Conservation (phyloP, 176 grass and related monocot species). For the bread wheat (Triticum aestivum) region IWGSC_CS_RefSeq_v2.1 NC_057806.1:335202265-335202764, state of each 20-base stretch:
- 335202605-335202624: neutral
- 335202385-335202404: conserved; percentile 91
- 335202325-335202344: conserved; percentile 93
- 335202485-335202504: neutral
- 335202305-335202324: conserved; percentile 76
- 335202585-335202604: too few relatives aligned
- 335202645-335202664: too few relatives aligned
- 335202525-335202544: neutral
- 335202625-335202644: neutral
- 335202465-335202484: conserved; percentile 37
- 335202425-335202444: conserved; percentile 84
- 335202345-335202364: conserved; percentile 98
- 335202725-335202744: neutral
- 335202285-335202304: conserved; percentile 91
- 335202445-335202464: conserved; percentile 60
- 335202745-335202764: neutral
- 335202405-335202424: conserved; percentile 83
- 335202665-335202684: too few relatives aligned
- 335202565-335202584: neutral
- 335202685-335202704: neutral
- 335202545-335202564: neutral
- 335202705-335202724: too few relatives aligned
- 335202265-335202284: conserved; percentile 82
- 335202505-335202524: neutral
- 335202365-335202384: conserved; percentile 89